Evolutionary conservation across 805 yeast genomes (phyloP).

Genomic region (Kurtzmaniella cleridarum): DNA sequence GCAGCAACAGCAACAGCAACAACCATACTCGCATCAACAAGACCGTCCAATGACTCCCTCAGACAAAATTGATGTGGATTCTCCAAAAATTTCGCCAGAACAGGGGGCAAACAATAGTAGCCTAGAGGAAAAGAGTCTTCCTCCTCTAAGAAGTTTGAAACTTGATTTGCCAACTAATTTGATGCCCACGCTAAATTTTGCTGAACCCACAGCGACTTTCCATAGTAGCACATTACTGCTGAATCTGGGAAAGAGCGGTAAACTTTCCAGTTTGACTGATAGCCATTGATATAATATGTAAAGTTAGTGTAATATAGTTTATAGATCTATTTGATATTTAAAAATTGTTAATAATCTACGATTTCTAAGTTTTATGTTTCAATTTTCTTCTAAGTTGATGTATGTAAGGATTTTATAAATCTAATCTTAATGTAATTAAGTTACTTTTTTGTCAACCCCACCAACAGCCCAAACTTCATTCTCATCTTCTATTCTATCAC

Average conservation of each 20-base stretch:
- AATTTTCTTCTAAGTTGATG: neutral
- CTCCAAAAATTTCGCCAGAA: conserved; percentile 29
- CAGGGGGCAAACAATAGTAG: neutral
- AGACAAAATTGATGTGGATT: conserved; percentile 8
- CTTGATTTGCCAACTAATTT: conserved; percentile 44
- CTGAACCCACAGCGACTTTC: conserved; percentile 1
- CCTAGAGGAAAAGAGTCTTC: conserved; percentile 23
- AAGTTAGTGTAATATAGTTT: conserved; percentile 1
- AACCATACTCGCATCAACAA: too few relatives aligned
- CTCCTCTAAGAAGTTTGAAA: conserved; percentile 47
- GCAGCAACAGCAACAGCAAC: conserved; percentile 15
- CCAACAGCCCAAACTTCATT: conserved; percentile 87
- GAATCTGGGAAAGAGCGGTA: conserved; percentile 17
- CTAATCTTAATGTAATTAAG: neutral
- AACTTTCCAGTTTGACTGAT: conserved; percentile 11
- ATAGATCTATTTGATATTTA: neutral
- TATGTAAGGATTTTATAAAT: too few relatives aligned
- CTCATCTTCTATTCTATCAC: conserved; percentile 84
- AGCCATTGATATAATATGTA: conserved; percentile 4
- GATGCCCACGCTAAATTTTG: conserved; percentile 12
- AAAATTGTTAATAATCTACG: neutral
- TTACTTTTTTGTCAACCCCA: conserved; percentile 43
- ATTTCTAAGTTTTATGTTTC: neutral
- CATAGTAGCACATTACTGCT: conserved; percentile 11
- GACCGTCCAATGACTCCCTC: conserved; percentile 7